Conservation (phyloP, 352 stramenopile genomes). For the Pythium phragmiticola region DNA sequence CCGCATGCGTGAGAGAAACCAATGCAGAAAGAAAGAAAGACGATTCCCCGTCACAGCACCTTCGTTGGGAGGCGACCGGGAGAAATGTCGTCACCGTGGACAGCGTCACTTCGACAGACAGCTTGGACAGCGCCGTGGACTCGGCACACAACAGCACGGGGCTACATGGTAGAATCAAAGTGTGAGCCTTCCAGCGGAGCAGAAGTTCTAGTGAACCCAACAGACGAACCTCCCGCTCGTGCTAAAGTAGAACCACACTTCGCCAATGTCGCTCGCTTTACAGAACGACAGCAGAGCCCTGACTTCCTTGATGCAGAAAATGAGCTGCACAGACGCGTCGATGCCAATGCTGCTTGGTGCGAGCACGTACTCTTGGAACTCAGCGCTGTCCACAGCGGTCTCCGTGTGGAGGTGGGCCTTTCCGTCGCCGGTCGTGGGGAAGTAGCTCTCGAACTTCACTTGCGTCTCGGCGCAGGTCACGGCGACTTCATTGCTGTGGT, state of each 20-base stretch:
- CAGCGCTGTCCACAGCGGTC: slow-evolving; percentile 70
- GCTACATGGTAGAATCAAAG: slow-evolving; percentile 26
- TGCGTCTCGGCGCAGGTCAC: slow-evolving; percentile 63
- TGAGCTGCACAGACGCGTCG: slow-evolving; percentile 67
- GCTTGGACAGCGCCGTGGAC: slow-evolving; percentile 66
- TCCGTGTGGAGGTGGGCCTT: slow-evolving; percentile 83
- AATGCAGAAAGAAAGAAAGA: background rate
- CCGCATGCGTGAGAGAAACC: background rate
- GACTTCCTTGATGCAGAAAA: slow-evolving; percentile 85
- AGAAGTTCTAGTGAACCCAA: background rate
- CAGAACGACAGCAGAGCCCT: slow-evolving; percentile 72
- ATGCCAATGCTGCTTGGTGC: slow-evolving; percentile 32
- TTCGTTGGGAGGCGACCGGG: slow-evolving; percentile 57
- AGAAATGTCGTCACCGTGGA: slow-evolving; percentile 83
- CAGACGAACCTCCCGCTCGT: slow-evolving; percentile 49
- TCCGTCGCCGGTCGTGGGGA: slow-evolving; percentile 48
- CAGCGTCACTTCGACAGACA: slow-evolving; percentile 77
- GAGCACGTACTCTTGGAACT: slow-evolving; percentile 77
- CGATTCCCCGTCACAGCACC: slow-evolving; percentile 21
- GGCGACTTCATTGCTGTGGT: slow-evolving; percentile 76
- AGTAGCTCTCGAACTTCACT: slow-evolving; percentile 83
- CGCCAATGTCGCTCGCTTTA: slow-evolving; percentile 71
- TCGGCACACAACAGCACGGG: slow-evolving; percentile 74
- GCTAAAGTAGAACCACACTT: slow-evolving; percentile 75
- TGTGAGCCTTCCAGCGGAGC: background rate